Evolutionary conservation across 1,139 yeast genomes (phyloP).

Genomic region (Taphrina communis): DNA sequence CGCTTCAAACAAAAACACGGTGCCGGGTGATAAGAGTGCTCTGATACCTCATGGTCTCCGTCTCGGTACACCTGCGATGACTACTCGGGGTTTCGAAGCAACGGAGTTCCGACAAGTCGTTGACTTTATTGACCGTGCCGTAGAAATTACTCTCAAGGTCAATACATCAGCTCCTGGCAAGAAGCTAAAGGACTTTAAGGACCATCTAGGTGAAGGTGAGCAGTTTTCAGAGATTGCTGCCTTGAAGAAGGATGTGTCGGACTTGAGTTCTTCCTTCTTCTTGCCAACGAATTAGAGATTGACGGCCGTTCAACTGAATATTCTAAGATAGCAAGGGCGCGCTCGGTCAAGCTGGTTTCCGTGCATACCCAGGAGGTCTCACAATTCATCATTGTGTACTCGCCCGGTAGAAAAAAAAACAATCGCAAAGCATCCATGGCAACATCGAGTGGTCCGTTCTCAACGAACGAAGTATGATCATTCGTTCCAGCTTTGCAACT

Average conservation of each 20-base stretch:
- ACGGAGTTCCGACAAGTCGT: constrained; percentile 85
- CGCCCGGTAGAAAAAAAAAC: too few relatives aligned
- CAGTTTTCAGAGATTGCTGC: constrained; percentile 61
- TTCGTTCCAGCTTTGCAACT: too few relatives aligned
- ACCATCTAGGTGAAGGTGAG: constrained; percentile 71
- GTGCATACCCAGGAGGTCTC: not conserved
- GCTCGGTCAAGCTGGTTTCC: not conserved
- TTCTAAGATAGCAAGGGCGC: too few relatives aligned
- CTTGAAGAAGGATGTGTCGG: constrained; percentile 77
- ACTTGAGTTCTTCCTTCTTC: constrained; percentile 95
- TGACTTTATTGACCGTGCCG: constrained; percentile 80
- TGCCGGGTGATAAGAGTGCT: constrained; percentile 98
- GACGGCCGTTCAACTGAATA: not conserved
- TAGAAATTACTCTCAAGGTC: constrained; percentile 73
- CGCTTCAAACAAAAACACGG: constrained; percentile 95
- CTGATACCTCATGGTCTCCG: constrained; percentile 97
- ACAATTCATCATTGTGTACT: not conserved
- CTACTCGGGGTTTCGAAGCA: constrained; percentile 92
- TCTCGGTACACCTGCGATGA: constrained; percentile 98
- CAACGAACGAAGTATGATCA: too few relatives aligned
- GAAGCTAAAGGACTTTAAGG: constrained; percentile 92
- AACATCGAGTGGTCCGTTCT: too few relatives aligned
- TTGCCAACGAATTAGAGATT: constrained; percentile 59
- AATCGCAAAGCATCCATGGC: too few relatives aligned
- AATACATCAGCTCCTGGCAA: constrained; percentile 83